Evolutionary conservation across 257 asterid species (phyloP).

Genomic region (Solanum chiquidenum): DNA sequence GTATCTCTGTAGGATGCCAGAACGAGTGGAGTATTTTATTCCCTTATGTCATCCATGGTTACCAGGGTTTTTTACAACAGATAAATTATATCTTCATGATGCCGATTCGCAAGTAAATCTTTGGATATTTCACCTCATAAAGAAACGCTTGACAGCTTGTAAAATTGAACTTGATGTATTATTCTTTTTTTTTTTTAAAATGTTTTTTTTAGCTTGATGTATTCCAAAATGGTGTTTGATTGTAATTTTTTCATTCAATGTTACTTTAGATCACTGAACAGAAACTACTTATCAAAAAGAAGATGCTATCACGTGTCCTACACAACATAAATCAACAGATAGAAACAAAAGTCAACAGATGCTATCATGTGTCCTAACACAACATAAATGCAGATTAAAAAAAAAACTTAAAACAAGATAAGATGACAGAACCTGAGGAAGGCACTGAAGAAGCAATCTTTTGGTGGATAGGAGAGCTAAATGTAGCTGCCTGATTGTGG

Average conservation of each 20-base stretch:
- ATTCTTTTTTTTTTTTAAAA: no score
- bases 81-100: neutral
- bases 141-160: neutral
- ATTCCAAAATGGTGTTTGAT: neutral
- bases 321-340: neutral
- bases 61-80: neutral
- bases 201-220: neutral
- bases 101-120: neutral
- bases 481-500: conserved; percentile 6
- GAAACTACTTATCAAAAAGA: neutral
- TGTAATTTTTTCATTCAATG: neutral
- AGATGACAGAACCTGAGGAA: conserved; percentile 46
- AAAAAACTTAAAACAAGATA: conserved; percentile 5
- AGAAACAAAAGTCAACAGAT: neutral
- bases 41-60: neutral
- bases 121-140: neutral
- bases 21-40: neutral
- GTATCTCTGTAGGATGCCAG: neutral
- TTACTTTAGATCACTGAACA: neutral
- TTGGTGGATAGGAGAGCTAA: conserved; percentile 11
- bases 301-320: neutral
- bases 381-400: neutral
- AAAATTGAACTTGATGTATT: neutral
- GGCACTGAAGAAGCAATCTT: conserved; percentile 12
- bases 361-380: neutral